Evolutionary conservation across 495 filamentous ascomycete species (phyloP).

Genomic region (Pyrenula massariospora): DNA sequence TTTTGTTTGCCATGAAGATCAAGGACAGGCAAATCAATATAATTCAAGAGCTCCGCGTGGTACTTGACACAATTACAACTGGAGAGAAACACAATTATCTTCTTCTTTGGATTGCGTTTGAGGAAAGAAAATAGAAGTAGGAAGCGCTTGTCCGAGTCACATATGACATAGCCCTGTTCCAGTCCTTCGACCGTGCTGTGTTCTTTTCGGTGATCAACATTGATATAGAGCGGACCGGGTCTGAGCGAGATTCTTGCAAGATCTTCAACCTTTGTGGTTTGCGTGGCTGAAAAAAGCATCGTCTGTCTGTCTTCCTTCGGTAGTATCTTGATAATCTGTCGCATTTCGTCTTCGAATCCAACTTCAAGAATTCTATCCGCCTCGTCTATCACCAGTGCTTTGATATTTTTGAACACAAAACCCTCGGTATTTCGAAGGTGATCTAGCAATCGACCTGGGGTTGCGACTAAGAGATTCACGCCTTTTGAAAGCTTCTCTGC

Average conservation of each 20-base stretch:
- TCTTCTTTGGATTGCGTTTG: conserved; percentile 82
- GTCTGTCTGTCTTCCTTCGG: conserved; percentile 85
- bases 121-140: conserved; percentile 91
- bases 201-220: conserved; percentile 71
- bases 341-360: conserved; percentile 97
- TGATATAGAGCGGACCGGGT: conserved; percentile 90
- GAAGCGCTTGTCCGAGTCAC: conserved; percentile 88
- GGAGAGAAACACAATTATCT: conserved; percentile 94
- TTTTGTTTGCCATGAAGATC: conserved; percentile 73
- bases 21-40: conserved; percentile 90
- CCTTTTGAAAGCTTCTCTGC: conserved; percentile 90
- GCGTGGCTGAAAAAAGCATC: conserved; percentile 94
- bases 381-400: conserved; percentile 80
- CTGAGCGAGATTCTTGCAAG: conserved; percentile 85
- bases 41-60: conserved; percentile 86
- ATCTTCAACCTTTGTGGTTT: conserved; percentile 97
- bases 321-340: conserved; percentile 91
- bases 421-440: conserved; percentile 87
- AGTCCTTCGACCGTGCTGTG: conserved; percentile 81
- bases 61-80: conserved; percentile 93
- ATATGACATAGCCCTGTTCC: conserved; percentile 91
- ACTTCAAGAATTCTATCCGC: conserved; percentile 92
- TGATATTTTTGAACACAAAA: conserved; percentile 90
- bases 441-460: conserved; percentile 84
- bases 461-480: conserved; percentile 88